Percentiles rank a stretch among this genome's conserved stretches.
These are phyloP conservation scores for Curvularia verruculosa DNA, from an alignment of 2,329 filamentous ascomycete species.

Conservation along the genomic window DNA sequence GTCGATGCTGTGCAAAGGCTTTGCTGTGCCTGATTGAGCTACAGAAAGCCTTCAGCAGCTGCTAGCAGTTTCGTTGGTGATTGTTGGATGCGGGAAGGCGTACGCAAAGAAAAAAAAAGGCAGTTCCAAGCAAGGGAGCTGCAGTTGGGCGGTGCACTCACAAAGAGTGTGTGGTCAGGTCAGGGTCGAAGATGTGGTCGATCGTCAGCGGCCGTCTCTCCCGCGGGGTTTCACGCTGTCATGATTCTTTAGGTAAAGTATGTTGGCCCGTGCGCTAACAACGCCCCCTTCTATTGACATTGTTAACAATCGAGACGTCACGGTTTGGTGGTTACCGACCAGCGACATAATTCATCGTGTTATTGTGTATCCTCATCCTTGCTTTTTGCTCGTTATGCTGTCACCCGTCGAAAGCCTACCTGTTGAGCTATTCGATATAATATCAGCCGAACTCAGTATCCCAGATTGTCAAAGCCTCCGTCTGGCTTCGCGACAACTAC, in stretches of 20 bases:
- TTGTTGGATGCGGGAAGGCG: neutral
- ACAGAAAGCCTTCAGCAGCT: constrained; percentile 6
- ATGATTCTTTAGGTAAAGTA: constrained; percentile 7
- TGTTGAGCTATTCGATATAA: constrained; percentile 37
- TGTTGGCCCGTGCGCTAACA: neutral
- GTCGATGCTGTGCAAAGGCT: constrained; percentile 4
- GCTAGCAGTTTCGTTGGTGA: neutral
- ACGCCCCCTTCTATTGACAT: neutral
- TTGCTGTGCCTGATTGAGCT: constrained; percentile 8
- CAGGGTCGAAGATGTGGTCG: constrained; percentile 5
- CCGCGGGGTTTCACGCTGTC: constrained; percentile 19
- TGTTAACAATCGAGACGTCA: neutral
- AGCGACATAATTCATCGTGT: neutral
- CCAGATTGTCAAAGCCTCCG: constrained; percentile 29
- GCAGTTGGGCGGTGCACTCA: neutral
- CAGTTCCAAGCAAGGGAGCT: constrained; percentile 1
- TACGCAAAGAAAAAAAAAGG: neutral
- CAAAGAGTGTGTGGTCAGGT: constrained; percentile 21
- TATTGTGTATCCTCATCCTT: neutral
- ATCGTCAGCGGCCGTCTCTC: neutral
- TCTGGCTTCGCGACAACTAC: constrained; percentile 31
- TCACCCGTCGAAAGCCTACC: constrained; percentile 36
- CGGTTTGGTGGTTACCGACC: neutral
- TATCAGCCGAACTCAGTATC: constrained; percentile 26
- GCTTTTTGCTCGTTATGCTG: constrained; percentile 19